A percentile compares a stretch with the other conserved stretches of the same genome.
These are phyloP conservation scores for Solanum sejunctum DNA, from an alignment of 257 asterid genomes.

Conservation along the genomic window DNA sequence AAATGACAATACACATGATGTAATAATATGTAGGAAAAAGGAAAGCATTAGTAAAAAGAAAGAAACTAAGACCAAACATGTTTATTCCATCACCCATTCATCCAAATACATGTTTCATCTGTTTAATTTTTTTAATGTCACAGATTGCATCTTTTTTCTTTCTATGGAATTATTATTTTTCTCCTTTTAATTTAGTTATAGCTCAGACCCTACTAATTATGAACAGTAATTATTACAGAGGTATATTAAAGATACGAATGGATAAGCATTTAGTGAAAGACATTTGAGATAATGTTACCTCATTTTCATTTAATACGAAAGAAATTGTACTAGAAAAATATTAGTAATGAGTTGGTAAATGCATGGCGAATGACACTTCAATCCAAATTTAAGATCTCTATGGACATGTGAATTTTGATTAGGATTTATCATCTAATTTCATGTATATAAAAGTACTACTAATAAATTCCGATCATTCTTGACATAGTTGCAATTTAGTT, in stretches of 20 bases:
- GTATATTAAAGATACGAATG: not conserved
- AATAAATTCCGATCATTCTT: no score
- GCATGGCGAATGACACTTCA: not conserved
- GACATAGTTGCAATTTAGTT: no score
- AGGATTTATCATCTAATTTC: not conserved
- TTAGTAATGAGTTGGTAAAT: not conserved
- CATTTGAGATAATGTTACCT: not conserved
- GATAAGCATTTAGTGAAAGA: not conserved
- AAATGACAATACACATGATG: not conserved
- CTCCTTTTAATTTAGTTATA: not conserved
- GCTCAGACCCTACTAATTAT: not conserved
- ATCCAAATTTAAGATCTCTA: not conserved
- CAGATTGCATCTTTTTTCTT: not conserved
- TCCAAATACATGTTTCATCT: no score
- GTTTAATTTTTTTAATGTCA: not conserved
- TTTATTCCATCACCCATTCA: no score
- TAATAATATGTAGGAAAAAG: not conserved
- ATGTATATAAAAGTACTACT: no score
- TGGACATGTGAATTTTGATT: not conserved
- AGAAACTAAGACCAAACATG: not conserved
- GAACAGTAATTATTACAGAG: no score
- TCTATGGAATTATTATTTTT: no score
- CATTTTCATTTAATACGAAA: not conserved
- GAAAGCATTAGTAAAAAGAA: not conserved
- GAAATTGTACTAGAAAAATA: not conserved